These are phyloP conservation scores for Yamadazyma scolyti DNA, from an alignment of 805 yeast species.

Conservation along the genomic window DNA sequence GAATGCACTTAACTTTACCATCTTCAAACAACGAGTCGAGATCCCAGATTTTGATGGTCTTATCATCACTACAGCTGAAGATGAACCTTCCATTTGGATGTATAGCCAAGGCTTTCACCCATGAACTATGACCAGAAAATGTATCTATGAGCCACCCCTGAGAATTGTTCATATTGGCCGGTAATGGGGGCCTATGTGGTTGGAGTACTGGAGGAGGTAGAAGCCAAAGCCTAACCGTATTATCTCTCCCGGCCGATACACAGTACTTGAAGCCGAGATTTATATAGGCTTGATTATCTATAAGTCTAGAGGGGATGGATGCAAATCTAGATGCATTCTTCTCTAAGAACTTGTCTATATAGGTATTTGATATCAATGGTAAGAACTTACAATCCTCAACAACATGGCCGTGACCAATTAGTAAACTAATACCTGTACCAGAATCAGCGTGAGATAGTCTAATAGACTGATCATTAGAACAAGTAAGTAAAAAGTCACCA, in stretches of 20 bases:
- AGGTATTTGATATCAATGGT: constrained; percentile 47
- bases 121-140: constrained; percentile 74
- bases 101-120: constrained; percentile 69
- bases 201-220: constrained; percentile 62
- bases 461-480: constrained; percentile 75
- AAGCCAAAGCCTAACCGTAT: constrained; percentile 69
- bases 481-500: constrained; percentile 62
- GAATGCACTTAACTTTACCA: constrained; percentile 42
- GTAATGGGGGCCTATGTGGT: constrained; percentile 54
- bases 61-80: constrained; percentile 77
- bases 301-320: constrained; percentile 27
- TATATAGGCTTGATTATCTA: constrained; percentile 23
- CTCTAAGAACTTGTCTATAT: constrained; percentile 44
- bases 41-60: constrained; percentile 76
- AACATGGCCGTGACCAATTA: constrained; percentile 81
- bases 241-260: constrained; percentile 78
- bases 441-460: constrained; percentile 63
- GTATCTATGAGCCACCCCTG: constrained; percentile 58
- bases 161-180: constrained; percentile 48
- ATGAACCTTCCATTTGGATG: constrained; percentile 77
- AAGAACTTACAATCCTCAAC: constrained; percentile 70
- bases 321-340: constrained; percentile 28
- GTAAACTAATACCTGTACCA: constrained; percentile 63
- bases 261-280: constrained; percentile 65
- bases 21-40: constrained; percentile 35